Conservation (phyloP, 176 grass and related monocot genomes). For the Saccharum spontaneum region DNA sequence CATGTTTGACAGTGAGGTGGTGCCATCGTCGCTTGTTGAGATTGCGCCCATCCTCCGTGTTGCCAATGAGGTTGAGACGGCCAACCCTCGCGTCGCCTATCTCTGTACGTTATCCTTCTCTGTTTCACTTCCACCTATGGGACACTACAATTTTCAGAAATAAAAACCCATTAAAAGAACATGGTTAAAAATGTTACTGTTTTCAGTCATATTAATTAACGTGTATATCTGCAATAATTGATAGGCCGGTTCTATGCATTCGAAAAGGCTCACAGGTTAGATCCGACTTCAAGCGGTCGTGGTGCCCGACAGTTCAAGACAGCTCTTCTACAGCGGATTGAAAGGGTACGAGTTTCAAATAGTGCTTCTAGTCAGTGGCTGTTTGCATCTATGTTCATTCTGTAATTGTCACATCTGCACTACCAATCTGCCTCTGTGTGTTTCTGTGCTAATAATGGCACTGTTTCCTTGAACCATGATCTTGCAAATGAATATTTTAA, state of each 20-base stretch:
- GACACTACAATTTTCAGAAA: neutral
- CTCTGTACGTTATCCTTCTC: slow-evolving; percentile 60
- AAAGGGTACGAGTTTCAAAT: slow-evolving; percentile 60
- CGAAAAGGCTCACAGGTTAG: slow-evolving; percentile 92
- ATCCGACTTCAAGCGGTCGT: slow-evolving; percentile 90
- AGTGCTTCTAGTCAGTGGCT: neutral
- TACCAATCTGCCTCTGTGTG: neutral
- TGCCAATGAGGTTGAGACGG: slow-evolving; percentile 76
- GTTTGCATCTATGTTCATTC: slow-evolving; percentile 7
- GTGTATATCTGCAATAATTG: slow-evolving; percentile 34
- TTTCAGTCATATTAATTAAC: slow-evolving; percentile 25
- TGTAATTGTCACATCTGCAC: slow-evolving; percentile 7
- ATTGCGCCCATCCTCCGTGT: slow-evolving; percentile 89
- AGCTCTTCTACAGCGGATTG: slow-evolving; percentile 80
- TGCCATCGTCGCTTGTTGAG: slow-evolving; percentile 77
- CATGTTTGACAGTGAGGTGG: slow-evolving; percentile 83
- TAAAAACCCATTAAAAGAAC: neutral
- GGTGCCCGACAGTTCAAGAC: slow-evolving; percentile 98
- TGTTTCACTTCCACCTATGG: neutral
- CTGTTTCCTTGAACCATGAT: neutral
- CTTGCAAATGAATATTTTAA: slow-evolving; percentile 2
- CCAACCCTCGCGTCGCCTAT: slow-evolving; percentile 72
- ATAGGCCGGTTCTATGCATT: slow-evolving; percentile 97
- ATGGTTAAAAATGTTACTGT: slow-evolving; percentile 1
- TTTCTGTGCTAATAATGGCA: slow-evolving; percentile 1